Percentiles rank a stretch among this genome's conserved stretches.
These are phyloP conservation scores for Oropetium thomaeum DNA, from an alignment of 176 grass and related monocot genomes.

Conservation along the genomic window DNA sequence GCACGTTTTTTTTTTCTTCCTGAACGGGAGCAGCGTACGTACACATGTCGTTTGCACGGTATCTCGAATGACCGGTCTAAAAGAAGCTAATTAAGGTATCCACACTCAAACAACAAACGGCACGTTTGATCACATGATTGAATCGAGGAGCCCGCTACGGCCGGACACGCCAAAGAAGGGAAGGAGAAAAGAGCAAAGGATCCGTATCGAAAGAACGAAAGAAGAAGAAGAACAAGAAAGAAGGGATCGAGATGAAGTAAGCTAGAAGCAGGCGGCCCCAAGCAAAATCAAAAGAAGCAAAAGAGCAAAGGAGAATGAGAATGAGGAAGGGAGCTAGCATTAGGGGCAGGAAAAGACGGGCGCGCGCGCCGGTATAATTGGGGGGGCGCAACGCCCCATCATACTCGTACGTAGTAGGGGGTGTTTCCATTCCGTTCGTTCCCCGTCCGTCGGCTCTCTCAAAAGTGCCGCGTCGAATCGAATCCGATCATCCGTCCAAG, in stretches of 20 bases:
- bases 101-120: neutral
- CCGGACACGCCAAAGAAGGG: neutral
- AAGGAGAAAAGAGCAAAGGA: slow-evolving; percentile 14
- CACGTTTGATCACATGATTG: slow-evolving; percentile 48
- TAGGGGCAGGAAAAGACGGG: slow-evolving; percentile 62
- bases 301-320: slow-evolving; percentile 29
- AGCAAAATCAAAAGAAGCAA: slow-evolving; percentile 56
- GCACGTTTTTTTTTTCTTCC: no score
- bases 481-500: slow-evolving; percentile 80
- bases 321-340: slow-evolving; percentile 32
- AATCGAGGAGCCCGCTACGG: neutral
- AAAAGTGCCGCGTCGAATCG: slow-evolving; percentile 63
- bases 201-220: slow-evolving; percentile 25
- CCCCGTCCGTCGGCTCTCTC: slow-evolving; percentile 24
- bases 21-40: no score
- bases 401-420: no score
- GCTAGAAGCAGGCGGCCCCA: no score
- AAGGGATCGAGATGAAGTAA: no score
- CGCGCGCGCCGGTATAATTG: slow-evolving; percentile 53
- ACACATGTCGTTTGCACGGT: slow-evolving; percentile 12
- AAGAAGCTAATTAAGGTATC: neutral
- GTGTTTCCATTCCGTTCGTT: neutral
- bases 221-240: slow-evolving; percentile 14
- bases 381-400: neutral
- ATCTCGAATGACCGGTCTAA: neutral